phyloP scores from a whole-genome alignment of 2,329 filamentous ascomycete genomes.

The Fonsecaea pedrosoi region DNA sequence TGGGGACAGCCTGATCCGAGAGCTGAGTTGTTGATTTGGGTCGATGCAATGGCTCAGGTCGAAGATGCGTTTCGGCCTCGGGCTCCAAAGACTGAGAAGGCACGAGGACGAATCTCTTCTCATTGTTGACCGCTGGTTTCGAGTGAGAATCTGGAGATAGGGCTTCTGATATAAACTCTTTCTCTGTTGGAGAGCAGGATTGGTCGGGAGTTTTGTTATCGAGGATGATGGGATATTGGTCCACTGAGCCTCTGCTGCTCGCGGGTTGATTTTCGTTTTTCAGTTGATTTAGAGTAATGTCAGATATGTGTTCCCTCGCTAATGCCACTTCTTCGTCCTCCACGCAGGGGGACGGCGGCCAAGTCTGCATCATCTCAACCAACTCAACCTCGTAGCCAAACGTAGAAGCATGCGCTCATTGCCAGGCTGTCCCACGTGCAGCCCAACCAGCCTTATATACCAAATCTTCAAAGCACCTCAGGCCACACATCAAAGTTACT shows the following conservation, averaged over 20 bases:
- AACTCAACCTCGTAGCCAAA: conserved; percentile 20
- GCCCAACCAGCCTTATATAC: conserved; percentile 1
- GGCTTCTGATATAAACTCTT: conserved; percentile 15
- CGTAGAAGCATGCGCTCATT: conserved; percentile 27
- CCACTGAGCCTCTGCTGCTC: conserved; percentile 49
- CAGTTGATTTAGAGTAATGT: conserved; percentile 38
- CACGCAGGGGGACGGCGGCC: conserved; percentile 53
- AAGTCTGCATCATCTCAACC: conserved; percentile 37
- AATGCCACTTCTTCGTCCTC: conserved; percentile 54
- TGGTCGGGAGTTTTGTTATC: conserved; percentile 39
- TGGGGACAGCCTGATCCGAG: conserved; percentile 10
- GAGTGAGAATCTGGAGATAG: conserved; percentile 1
- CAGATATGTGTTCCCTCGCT: conserved; percentile 48
- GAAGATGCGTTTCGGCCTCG: conserved; percentile 10
- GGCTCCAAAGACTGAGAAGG: conserved; percentile 16
- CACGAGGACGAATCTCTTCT: conserved; percentile 33
- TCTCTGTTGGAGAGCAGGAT: conserved; percentile 4
- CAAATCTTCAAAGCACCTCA: not conserved
- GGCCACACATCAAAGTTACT: conserved; percentile 5
- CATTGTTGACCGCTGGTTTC: conserved; percentile 19
- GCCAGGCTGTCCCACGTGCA: conserved; percentile 16
- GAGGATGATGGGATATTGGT: conserved; percentile 54
- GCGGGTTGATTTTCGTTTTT: conserved; percentile 40
- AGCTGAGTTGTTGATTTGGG: conserved; percentile 36
- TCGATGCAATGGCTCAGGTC: conserved; percentile 22